phyloP scores from a whole-genome alignment of 78 protist species.

The Anaeramoeba ignava region DNA sequence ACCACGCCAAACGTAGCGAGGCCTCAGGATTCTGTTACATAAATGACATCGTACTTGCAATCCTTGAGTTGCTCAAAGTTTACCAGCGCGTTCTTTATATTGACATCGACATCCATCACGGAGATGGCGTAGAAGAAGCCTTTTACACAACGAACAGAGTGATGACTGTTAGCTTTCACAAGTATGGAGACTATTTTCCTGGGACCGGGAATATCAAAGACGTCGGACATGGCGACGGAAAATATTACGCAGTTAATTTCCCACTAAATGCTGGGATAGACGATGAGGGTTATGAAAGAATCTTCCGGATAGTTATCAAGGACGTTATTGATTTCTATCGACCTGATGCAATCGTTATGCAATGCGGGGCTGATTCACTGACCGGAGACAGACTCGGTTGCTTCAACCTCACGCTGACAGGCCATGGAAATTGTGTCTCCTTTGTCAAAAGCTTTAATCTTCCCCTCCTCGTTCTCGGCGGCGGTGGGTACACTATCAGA shows the following conservation, averaged over 20 bases:
- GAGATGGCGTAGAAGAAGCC: conserved; percentile 3
- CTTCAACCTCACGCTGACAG: no score
- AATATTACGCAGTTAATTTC: conserved; percentile 45
- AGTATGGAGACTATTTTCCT: conserved; percentile 94
- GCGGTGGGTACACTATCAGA: no score
- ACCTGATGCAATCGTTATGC: no score
- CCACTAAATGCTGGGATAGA: conserved; percentile 95
- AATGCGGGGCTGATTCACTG: no score
- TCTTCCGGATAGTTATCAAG: conserved; percentile 87
- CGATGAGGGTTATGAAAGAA: conserved; percentile 58
- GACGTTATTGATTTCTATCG: no score
- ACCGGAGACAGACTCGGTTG: no score
- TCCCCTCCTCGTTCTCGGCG: no score
- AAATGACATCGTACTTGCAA: conserved; percentile 93
- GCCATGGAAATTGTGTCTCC: no score
- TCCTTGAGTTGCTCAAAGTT: conserved; percentile 78
- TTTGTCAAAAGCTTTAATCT: no score
- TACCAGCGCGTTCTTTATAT: conserved; percentile 88
- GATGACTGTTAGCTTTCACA: no score
- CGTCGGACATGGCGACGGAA: conserved; percentile 71
- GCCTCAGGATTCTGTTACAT: conserved; percentile 97
- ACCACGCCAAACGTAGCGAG: conserved; percentile 92
- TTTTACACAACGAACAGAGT: no score
- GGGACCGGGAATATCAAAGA: conserved; percentile 84
- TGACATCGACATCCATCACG: conserved; percentile 94